Conservation (phyloP, 345 rosid species). For the Gossypium turneri region DNA sequence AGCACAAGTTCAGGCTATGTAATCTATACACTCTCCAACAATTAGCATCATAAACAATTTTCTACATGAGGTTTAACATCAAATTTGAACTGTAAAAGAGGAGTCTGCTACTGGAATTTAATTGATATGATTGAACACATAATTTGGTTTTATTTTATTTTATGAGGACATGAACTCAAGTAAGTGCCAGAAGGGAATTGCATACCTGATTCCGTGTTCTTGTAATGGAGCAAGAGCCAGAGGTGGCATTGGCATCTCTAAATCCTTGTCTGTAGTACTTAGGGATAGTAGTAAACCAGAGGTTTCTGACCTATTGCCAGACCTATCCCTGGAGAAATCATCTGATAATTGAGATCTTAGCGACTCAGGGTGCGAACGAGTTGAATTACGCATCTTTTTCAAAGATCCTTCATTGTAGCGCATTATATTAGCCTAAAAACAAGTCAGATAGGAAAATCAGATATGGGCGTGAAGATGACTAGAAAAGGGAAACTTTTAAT, state of each 20-base stretch:
- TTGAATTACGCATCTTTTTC: constrained; percentile 8
- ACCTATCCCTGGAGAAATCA: constrained; percentile 29
- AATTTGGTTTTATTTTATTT: not conserved
- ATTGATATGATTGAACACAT: not conserved
- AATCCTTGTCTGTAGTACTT: constrained; percentile 47
- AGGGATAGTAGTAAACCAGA: constrained; percentile 31
- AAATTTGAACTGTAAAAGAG: constrained; percentile 2
- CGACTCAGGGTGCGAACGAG: constrained; percentile 40
- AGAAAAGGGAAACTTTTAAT: not conserved
- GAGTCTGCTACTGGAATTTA: not conserved
- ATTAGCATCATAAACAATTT: constrained; percentile 2
- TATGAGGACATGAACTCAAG: not conserved
- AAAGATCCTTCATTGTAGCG: constrained; percentile 56
- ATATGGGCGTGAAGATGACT: constrained; percentile 5
- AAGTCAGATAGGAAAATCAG: not conserved
- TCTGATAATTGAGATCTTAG: constrained; percentile 45
- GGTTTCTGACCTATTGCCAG: constrained; percentile 23
- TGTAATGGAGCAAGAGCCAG: constrained; percentile 59
- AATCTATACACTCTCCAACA: not conserved
- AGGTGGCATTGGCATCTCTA: constrained; percentile 95
- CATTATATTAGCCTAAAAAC: constrained; percentile 68
- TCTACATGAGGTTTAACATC: not conserved
- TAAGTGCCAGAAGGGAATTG: not conserved
- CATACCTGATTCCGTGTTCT: constrained; percentile 64
- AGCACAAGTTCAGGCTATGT: not conserved